A percentile compares a stretch with the other conserved stretches of the same genome.
phyloP scores from a whole-genome alignment of 2,329 filamentous ascomycete species.

The Hymenoscyphus albidus region DNA sequence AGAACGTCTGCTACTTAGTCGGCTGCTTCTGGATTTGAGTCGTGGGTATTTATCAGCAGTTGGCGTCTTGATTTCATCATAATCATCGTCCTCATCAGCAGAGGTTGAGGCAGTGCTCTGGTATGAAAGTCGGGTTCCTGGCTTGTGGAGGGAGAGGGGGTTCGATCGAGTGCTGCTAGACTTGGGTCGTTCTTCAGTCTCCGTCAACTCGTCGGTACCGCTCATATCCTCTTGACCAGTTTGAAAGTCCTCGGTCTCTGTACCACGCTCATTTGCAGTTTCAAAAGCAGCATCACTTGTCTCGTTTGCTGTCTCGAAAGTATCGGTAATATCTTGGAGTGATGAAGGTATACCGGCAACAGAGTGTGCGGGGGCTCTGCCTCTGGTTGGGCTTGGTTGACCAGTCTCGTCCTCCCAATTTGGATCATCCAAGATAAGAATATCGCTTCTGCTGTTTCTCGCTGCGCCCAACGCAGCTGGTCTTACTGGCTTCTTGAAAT shows the following conservation, averaged over 20 bases:
- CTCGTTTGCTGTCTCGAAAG: slow-evolving; percentile 81
- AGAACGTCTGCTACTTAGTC: slow-evolving; percentile 58
- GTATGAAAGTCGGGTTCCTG: slow-evolving; percentile 63
- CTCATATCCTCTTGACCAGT: slow-evolving; percentile 82
- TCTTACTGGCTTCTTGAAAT: slow-evolving; percentile 74
- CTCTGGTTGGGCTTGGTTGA: slow-evolving; percentile 56
- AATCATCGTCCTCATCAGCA: slow-evolving; percentile 64
- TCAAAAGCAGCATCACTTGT: slow-evolving; percentile 62
- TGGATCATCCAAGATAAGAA: slow-evolving; percentile 67
- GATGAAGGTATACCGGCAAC: slow-evolving; percentile 29
- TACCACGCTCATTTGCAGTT: slow-evolving; percentile 74
- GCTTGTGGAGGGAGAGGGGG: slow-evolving; percentile 43
- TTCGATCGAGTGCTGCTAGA: slow-evolving; percentile 37
- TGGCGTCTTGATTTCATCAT: slow-evolving; percentile 60
- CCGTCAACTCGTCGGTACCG: slow-evolving; percentile 66
- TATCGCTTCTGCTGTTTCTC: slow-evolving; percentile 71
- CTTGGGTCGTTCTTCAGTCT: slow-evolving; percentile 63
- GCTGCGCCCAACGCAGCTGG: slow-evolving; percentile 71
- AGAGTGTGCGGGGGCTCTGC: slow-evolving; percentile 34
- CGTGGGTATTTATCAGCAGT: slow-evolving; percentile 57
- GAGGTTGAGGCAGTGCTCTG: slow-evolving; percentile 88
- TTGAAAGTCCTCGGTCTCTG: slow-evolving; percentile 92
- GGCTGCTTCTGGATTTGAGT: slow-evolving; percentile 68
- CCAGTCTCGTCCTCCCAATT: slow-evolving; percentile 80
- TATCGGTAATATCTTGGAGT: slow-evolving; percentile 54